Evolutionary conservation across 1,284 basidiomycete species (phyloP).

Genomic region (Bjerkandera adusta): DNA sequence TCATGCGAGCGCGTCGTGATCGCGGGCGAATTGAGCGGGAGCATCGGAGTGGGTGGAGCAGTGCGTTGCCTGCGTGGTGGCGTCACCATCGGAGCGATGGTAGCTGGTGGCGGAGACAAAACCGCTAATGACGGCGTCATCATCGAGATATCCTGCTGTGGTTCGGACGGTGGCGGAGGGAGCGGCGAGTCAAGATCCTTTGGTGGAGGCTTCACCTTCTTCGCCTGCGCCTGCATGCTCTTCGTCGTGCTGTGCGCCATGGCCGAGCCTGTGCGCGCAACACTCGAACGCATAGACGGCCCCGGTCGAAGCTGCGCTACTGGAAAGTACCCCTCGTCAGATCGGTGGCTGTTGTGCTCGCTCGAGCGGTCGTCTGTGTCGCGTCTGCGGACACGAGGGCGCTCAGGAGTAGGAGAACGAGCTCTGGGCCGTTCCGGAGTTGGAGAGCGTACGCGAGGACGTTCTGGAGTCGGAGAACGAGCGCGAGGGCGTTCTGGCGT

Average conservation of each 20-base stretch:
- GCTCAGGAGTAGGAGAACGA: too few species aligned
- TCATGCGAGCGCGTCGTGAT: conserved; percentile 14
- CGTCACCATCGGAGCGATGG: not conserved
- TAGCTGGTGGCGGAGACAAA: not conserved
- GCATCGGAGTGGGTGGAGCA: conserved; percentile 17
- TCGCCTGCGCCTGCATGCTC: conserved; percentile 13
- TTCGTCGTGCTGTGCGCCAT: too few species aligned
- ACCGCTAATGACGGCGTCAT: conserved; percentile 2
- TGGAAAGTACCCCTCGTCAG: conserved; percentile 20
- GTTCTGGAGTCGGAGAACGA: conserved; percentile 2
- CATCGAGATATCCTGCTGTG: not conserved
- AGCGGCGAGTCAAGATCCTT: conserved; percentile 16
- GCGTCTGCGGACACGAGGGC: not conserved
- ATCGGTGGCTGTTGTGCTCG: conserved; percentile 15
- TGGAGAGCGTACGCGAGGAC: too few species aligned
- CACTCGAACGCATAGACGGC: too few species aligned
- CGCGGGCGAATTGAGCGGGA: conserved; percentile 10
- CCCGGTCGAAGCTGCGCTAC: conserved; percentile 24
- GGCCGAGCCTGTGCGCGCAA: too few species aligned
- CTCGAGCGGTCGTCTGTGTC: conserved; percentile 11
- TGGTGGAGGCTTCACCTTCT: conserved; percentile 4
- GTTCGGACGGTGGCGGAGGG: conserved; percentile 9
- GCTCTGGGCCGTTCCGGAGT: too few species aligned
- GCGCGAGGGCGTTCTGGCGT: conserved; percentile 1
- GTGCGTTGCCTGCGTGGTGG: conserved; percentile 15